These are phyloP conservation scores for Starmerella apis DNA, from an alignment of 805 yeast species.

Conservation along the genomic window DNA sequence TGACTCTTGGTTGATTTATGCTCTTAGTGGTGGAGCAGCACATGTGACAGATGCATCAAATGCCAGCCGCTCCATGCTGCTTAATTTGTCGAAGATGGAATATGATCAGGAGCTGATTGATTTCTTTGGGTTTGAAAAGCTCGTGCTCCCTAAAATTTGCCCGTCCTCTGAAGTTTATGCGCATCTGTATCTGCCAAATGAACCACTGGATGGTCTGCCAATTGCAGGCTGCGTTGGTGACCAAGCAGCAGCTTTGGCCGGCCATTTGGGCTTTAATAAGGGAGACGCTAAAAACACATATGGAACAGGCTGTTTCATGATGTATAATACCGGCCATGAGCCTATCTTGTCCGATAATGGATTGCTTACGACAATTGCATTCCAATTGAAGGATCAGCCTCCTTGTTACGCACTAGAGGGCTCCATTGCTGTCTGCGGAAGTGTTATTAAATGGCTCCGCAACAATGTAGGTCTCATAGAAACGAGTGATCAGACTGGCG, in stretches of 20 bases:
- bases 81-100: slow-evolving; percentile 64
- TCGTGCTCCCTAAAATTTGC: slow-evolving; percentile 65
- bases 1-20: slow-evolving; percentile 86
- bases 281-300: slow-evolving; percentile 93
- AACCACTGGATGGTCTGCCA: slow-evolving; percentile 51
- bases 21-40: slow-evolving; percentile 53
- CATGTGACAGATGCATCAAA: slow-evolving; percentile 82
- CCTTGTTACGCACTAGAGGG: slow-evolving; percentile 92
- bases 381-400: slow-evolving; percentile 64
- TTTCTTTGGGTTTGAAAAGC: slow-evolving; percentile 69
- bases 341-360: slow-evolving; percentile 70
- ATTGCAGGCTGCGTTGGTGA: slow-evolving; percentile 88
- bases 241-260: slow-evolving; percentile 87
- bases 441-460: slow-evolving; percentile 86
- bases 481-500: slow-evolving; percentile 79
- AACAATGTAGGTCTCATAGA: slow-evolving; percentile 78
- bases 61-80: slow-evolving; percentile 82
- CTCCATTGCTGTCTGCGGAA: slow-evolving; percentile 91
- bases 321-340: slow-evolving; percentile 72
- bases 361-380: slow-evolving; percentile 79
- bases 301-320: slow-evolving; percentile 89
- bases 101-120: slow-evolving; percentile 67
- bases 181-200: slow-evolving; percentile 49
- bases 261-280: slow-evolving; percentile 71
- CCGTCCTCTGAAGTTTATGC: slow-evolving; percentile 76